Evolutionary conservation across 495 filamentous ascomycete genomes (phyloP), one percentile per base, ranked within the genome.

Genomic region (Hypoxylon cercidicola): DNA sequence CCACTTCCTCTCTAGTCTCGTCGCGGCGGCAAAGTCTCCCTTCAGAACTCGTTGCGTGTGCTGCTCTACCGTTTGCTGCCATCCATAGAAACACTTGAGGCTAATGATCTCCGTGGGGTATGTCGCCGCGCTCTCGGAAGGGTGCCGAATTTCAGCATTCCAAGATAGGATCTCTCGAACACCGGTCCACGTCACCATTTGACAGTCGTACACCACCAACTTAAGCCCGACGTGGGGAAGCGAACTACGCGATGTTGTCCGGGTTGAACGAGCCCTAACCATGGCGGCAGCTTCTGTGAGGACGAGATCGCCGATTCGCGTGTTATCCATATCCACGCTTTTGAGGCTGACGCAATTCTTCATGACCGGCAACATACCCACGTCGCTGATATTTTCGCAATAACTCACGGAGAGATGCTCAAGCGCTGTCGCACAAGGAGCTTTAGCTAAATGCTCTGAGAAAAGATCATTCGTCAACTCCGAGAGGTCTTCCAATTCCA

Each of bases 41-140:
- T 84, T 79, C 28, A 96, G 75, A 0, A 97, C 90, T 2, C 93
- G 86, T 73, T 92, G 90, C 45, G 85, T 93, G 74, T 97, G 94
- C 72, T 97, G 91, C 57, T 97, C 89, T 18, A 97, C 93, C 2
- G 93, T 97, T 73, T 89, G 90, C 77, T 99, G 95, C 87, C 91
- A 98, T 16, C 88, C 91, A 74, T 96, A 94, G 79, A 93, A 98
- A 74, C 93, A 97, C 74, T 96, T 97, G 37, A 99, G 81, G 15
- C 85, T 79, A 52, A 98, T 90, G 50, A 97, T 85, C 66, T 95
- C 88, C 3, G 83, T 85, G 0, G 90, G 88, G 40, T 87, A 90
- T 0, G 81, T 65, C 6, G 75, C 73, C 18, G 76, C 75, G n/a
- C 72, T 74, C 32, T 68, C 72, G 11, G 63, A 74, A 30, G 61